Percentiles rank a stretch among this genome's conserved stretches.
Evolutionary conservation across 441 rosid genomes (phyloP).

Genomic region (Bruguiera hainesii): DNA sequence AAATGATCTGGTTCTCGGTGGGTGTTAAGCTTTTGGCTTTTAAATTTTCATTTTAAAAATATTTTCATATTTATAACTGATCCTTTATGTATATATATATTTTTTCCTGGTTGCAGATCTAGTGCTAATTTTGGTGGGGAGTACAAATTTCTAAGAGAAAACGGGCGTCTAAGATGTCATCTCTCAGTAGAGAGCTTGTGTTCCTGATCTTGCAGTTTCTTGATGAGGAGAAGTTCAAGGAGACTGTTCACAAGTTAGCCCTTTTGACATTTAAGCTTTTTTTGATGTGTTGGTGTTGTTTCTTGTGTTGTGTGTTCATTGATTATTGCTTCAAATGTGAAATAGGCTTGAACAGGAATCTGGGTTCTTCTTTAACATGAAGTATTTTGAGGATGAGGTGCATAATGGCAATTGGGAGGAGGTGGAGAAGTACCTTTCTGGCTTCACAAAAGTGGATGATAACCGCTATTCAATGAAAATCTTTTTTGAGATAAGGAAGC

Average conservation of each 20-base stretch:
- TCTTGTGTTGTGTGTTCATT: background rate
- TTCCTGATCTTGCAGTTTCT: conserved; percentile 51
- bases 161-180: conserved; percentile 40
- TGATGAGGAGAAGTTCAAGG: conserved; percentile 50
- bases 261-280: background rate
- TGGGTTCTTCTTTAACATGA: conserved; percentile 46
- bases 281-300: background rate
- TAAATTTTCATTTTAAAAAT: background rate
- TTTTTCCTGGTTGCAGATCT: conserved; percentile 57
- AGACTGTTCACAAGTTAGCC: conserved; percentile 43
- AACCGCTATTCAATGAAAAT: conserved; percentile 51
- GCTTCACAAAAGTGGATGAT: conserved; percentile 44
- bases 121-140: conserved; percentile 32
- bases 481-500: conserved; percentile 59
- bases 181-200: conserved; percentile 47
- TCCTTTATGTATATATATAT: conserved; percentile 5
- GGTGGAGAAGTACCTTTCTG: conserved; percentile 52
- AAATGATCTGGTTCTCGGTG: conserved; percentile 41
- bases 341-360: conserved; percentile 53
- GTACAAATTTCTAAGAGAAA: conserved; percentile 30
- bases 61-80: conserved; percentile 25
- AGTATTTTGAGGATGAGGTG: conserved; percentile 47
- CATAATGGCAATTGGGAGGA: conserved; percentile 45
- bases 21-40: background rate
- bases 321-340: background rate